A percentile compares a stretch with the other conserved stretches of the same genome.
Evolutionary conservation across 2,329 filamentous ascomycete genomes (phyloP).

Genomic region (Talaromyces sp.): DNA sequence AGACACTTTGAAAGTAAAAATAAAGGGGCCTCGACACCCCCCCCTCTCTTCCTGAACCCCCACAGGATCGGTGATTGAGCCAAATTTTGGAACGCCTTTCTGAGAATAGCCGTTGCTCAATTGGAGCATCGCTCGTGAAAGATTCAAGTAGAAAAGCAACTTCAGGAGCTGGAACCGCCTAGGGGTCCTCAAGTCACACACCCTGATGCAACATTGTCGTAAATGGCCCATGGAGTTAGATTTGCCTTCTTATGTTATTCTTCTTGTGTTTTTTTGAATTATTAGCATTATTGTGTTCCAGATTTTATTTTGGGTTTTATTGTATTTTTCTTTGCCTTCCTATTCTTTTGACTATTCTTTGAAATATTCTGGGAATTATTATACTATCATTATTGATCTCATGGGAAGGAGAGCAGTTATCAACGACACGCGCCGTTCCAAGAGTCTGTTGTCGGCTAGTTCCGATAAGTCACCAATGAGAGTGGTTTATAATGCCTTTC

Average conservation of each 20-base stretch:
- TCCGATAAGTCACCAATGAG: conserved; percentile 17
- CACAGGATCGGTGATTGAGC: conserved; percentile 1
- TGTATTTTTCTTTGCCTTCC: not conserved
- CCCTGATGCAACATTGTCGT: conserved; percentile 27
- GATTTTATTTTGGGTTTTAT: not conserved
- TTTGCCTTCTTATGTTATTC: no score
- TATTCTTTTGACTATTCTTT: conserved; percentile 11
- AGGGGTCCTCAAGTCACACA: conserved; percentile 23
- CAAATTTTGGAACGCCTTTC: conserved; percentile 3
- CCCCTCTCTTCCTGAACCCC: not conserved
- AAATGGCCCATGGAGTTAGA: conserved; percentile 15
- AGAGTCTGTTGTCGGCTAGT: conserved; percentile 10
- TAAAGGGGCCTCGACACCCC: conserved; percentile 10
- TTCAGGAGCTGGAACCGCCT: conserved; percentile 10
- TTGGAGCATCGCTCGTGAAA: conserved; percentile 15
- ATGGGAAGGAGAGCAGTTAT: no score
- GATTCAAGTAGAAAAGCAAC: conserved; percentile 4
- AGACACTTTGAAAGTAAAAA: conserved; percentile 12
- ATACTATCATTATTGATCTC: no score
- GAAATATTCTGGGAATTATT: conserved; percentile 7
- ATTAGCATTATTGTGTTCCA: not conserved
- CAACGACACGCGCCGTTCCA: conserved; percentile 11
- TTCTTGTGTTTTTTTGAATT: not conserved
- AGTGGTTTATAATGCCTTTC: conserved; percentile 6
- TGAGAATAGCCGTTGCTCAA: conserved; percentile 12